Base-by-base conservation (phyloP, 345 rosid species). In the Salix viminalis region DNA sequence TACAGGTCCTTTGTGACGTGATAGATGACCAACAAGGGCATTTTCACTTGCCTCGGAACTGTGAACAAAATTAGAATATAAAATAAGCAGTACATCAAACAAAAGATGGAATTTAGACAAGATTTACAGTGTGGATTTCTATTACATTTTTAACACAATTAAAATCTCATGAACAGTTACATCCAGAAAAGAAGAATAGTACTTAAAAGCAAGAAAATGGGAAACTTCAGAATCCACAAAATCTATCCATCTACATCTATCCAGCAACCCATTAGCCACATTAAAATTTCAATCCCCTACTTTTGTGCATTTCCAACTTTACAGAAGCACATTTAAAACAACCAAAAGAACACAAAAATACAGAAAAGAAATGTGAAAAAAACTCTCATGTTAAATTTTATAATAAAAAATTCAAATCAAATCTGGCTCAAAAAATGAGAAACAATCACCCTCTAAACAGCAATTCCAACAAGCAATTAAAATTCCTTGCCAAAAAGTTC, bases 1-100 rank as follows among this genome's bases (percentile, higher is more conserved):
- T 87, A 96, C 98, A 69, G 99, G 96, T 62, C 99, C 99, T 83
- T 82, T 96, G 78, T 96, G 98, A 70, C 83, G 87, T 65, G 91
- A 85, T 81, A 94, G 98, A 77, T 84, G 95, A 58, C 90, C 96
- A 72, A 96, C 89, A 67, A 83, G 84, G 71, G 91, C 87, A 76
- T 71, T 87, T 56, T 88, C 97, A 79, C 84, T 82, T 70, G 90
- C 28, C 79, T 88, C 85, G 32, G 97, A 84, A 72, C 99, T 96
- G 90, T 37, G 18, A 41, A 70, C 71, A 69, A 68, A 11, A 36
- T 6, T 67, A 23, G 16, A 7, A 72, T 1, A 50, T 10, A n/a
- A 32, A 30, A 68, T 21, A 16, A 79, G 42, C 3, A 16, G 19
- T 44, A 44, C 68, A 73, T 26, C 58, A 32, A 58, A 6, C 11